phyloP scores from a whole-genome alignment of 2,329 filamentous ascomycete genomes.

The Aspergillus fischeri region DNA sequence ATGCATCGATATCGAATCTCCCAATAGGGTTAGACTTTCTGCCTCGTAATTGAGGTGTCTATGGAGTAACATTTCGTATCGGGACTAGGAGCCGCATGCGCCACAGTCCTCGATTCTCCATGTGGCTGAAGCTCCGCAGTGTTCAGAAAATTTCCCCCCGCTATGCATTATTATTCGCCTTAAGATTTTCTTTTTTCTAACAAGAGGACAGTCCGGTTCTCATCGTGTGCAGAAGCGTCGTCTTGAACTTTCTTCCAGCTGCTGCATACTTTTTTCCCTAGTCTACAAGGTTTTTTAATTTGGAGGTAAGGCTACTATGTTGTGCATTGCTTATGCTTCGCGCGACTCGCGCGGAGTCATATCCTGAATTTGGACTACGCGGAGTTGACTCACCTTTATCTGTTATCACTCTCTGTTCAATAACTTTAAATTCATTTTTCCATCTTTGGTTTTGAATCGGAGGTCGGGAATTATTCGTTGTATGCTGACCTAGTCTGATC shows the following conservation, averaged over 20 bases:
- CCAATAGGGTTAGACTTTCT: background rate
- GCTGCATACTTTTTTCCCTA: background rate
- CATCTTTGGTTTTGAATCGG: background rate
- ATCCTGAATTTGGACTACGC: background rate
- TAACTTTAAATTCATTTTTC: background rate
- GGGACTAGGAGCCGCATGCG: background rate
- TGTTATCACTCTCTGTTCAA: background rate
- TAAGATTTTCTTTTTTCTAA: background rate
- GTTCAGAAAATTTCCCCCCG: conserved; percentile 13
- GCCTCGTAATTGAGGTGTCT: background rate
- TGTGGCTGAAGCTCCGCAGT: conserved; percentile 10
- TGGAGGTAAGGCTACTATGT: background rate
- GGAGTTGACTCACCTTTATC: background rate
- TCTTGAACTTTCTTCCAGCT: background rate
- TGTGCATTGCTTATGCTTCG: background rate
- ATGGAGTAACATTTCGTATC: background rate
- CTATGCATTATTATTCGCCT: conserved; percentile 7
- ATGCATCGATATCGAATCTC: no score
- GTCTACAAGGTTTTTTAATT: background rate
- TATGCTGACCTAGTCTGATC: background rate
- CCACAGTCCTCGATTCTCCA: background rate
- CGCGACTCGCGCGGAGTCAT: background rate
- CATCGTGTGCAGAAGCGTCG: background rate
- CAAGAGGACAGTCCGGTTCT: conserved; percentile 4
- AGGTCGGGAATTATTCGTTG: background rate